These are phyloP conservation scores for Lactarius psammicola DNA, from an alignment of 768 basidiomycete species.

Conservation along the genomic window DNA sequence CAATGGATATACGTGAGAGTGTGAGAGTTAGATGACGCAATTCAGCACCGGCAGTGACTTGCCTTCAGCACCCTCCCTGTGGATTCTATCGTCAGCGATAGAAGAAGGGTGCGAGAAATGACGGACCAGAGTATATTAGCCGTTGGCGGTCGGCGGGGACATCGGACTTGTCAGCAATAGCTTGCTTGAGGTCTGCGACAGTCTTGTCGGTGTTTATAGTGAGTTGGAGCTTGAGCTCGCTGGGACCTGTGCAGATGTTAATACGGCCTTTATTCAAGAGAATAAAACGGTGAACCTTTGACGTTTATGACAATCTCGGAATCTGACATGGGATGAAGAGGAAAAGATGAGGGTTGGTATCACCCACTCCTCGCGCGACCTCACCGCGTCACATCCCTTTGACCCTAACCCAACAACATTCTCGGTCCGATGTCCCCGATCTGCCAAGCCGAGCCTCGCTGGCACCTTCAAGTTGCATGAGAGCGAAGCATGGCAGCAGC, in stretches of 20 bases:
- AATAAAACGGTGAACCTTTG: slow-evolving; percentile 11
- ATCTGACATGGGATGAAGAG: slow-evolving; percentile 22
- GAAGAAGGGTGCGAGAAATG: neutral
- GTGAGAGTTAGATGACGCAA: slow-evolving; percentile 2
- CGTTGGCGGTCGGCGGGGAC: slow-evolving; percentile 86
- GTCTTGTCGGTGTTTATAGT: slow-evolving; percentile 79
- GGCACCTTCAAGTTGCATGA: too few species aligned
- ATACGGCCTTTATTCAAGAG: neutral
- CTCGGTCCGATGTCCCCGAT: neutral
- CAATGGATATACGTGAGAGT: slow-evolving; percentile 8
- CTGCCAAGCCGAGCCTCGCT: too few species aligned
- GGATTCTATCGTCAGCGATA: neutral
- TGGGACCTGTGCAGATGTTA: slow-evolving; percentile 56
- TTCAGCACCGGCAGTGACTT: slow-evolving; percentile 22
- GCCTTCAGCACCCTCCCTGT: slow-evolving; percentile 75
- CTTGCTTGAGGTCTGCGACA: slow-evolving; percentile 86
- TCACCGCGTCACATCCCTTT: slow-evolving; percentile 2
- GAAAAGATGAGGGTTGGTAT: slow-evolving; percentile 14
- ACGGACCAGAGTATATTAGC: slow-evolving; percentile 86
- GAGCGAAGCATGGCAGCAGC: too few species aligned
- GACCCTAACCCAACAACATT: slow-evolving; percentile 15
- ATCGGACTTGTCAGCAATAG: slow-evolving; percentile 81
- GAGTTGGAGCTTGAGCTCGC: slow-evolving; percentile 90
- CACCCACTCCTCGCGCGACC: neutral
- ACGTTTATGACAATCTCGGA: slow-evolving; percentile 38